Conservation (phyloP, 805 yeast genomes). For the Starmera amethionina region DNA sequence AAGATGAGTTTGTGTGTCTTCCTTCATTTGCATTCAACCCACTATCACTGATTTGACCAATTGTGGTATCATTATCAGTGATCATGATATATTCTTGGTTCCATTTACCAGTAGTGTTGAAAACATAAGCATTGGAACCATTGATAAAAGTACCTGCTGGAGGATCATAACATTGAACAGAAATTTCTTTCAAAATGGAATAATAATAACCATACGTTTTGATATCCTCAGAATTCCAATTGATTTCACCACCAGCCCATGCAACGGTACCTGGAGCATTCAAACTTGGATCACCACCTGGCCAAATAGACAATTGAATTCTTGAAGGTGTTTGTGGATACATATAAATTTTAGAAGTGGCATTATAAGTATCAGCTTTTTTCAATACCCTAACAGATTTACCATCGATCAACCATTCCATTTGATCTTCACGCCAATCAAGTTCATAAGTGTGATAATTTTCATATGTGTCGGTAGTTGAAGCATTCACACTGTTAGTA, state of each 20-base stretch:
- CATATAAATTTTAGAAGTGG: slow-evolving; percentile 43
- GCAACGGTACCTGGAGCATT: slow-evolving; percentile 55
- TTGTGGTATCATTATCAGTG: slow-evolving; percentile 49
- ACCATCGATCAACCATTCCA: slow-evolving; percentile 72
- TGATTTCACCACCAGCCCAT: slow-evolving; percentile 84
- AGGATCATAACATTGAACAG: slow-evolving; percentile 62
- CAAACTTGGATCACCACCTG: slow-evolving; percentile 47
- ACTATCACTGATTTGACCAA: slow-evolving; percentile 51
- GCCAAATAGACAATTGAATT: slow-evolving; percentile 70
- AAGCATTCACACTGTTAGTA: slow-evolving; percentile 39
- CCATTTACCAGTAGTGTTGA: slow-evolving; percentile 37
- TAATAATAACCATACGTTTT: slow-evolving; percentile 73
- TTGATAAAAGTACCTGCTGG: slow-evolving; percentile 42
- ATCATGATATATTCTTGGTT: slow-evolving; percentile 45
- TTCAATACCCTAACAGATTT: slow-evolving; percentile 51
- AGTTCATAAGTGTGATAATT: slow-evolving; percentile 67
- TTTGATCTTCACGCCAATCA: slow-evolving; percentile 71
- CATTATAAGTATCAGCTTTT: slow-evolving; percentile 51
- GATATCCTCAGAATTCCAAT: slow-evolving; percentile 76
- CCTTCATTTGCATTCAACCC: slow-evolving; percentile 52
- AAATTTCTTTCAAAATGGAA: slow-evolving; percentile 49
- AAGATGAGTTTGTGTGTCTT: slow-evolving; percentile 6
- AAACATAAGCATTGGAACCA: slow-evolving; percentile 44
- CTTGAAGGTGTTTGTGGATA: slow-evolving; percentile 72
- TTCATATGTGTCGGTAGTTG: slow-evolving; percentile 44